These are phyloP conservation scores for Blastobotrys illinoisensis DNA, from an alignment of 1,139 yeast genomes.

Conservation along the genomic window DNA sequence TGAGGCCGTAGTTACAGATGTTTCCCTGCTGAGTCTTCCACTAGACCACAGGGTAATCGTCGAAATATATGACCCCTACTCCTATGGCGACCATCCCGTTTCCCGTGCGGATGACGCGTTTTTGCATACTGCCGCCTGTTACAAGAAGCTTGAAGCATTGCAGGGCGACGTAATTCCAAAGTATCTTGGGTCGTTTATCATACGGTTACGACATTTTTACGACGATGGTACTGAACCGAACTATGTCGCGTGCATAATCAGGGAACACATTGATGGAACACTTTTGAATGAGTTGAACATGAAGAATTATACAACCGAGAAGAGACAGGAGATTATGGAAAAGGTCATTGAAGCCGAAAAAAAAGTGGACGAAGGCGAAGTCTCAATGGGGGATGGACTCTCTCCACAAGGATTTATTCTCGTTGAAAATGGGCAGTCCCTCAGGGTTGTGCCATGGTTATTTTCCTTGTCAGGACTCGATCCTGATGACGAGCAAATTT, in stretches of 20 bases:
- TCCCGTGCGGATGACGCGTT: no score
- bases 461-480: no score
- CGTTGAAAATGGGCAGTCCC: neutral
- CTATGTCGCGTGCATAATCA: neutral
- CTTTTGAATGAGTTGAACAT: neutral
- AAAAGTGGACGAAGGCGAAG: neutral
- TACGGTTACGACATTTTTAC: neutral
- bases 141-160: neutral
- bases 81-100: no score
- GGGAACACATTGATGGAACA: neutral
- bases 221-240: neutral
- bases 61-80: no score
- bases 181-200: neutral
- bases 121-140: neutral
- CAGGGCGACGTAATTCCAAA: neutral
- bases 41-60: no score
- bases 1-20: no score
- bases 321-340: neutral
- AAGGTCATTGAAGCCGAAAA: neutral
- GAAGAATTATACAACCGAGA: neutral
- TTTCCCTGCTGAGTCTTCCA: no score
- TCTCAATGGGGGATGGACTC: no score
- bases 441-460: no score
- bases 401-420: neutral
- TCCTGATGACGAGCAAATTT: no score